Base-by-base conservation (phyloP, 2,329 filamentous ascomycete genomes). In the Colletotrichum simmondsii region DNA sequence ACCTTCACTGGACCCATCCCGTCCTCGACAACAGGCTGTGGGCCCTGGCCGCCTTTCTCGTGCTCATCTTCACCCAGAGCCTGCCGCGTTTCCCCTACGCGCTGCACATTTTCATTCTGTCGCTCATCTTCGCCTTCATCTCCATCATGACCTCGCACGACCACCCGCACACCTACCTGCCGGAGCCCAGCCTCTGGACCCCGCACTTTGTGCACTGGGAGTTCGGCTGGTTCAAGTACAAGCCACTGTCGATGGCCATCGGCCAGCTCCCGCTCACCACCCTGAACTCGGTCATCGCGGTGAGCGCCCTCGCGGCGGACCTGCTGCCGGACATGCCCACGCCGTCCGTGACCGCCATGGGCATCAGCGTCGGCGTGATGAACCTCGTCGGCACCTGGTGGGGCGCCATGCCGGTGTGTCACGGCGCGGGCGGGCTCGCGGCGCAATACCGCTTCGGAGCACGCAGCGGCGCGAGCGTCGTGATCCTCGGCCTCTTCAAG, bases 341-440 rank as follows among this genome's bases (percentile, higher is more conserved):
- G 0, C 94, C 95, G 0, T 91, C 90, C 0, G 92, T 95, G 6
- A 96, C 94, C 0, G 87, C 91, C 0, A 87, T 98, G 35, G 96
- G 95, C 1, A 81, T 95, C 72, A 97, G 94, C 67, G 94, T 98
- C 4, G 92, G 92, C 0, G 78, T 87, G 2, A 97, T 98, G 90
- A 98, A 98, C 80, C 85, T 98, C 4, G 81, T 93, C 1, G 93
- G 93, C 19, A 95, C 94, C 78, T 97, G 94, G 94, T 97, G 98
- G 78, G 95, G 95, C 60, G 93, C 93, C 5, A 98, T 98, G 97
- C 97, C 96, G 3, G 92, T 97, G 4, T 98, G 97, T 79, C 97
- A 98, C 80, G 96, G 96, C 5, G 95, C 95, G 0, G 96, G 96
- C 2, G 96, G 96, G 0, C 86, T 98, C 0, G 97, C 97, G 5